Percentiles rank a stretch among this genome's conserved stretches.
phyloP scores from a whole-genome alignment of 2,329 filamentous ascomycete species.

The Uncinocarpus reesii region DNA sequence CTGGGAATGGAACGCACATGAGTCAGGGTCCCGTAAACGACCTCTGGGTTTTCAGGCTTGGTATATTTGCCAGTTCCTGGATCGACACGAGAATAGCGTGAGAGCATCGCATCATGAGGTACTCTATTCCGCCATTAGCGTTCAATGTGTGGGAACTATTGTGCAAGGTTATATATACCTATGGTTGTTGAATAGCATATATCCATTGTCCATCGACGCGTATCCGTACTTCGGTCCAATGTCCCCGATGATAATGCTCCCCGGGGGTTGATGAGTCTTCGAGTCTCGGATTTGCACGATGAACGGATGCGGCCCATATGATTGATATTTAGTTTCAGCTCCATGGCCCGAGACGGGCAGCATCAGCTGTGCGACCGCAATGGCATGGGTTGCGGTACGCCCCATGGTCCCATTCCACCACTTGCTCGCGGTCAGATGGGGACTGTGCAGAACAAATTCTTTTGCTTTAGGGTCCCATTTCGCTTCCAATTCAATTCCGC shows the following conservation, averaged over 20 bases:
- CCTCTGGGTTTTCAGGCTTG: slow-evolving; percentile 15
- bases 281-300: slow-evolving; percentile 36
- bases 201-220: slow-evolving; percentile 16
- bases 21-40: slow-evolving; percentile 16
- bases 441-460: slow-evolving; percentile 39
- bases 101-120: slow-evolving; percentile 15
- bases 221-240: slow-evolving; percentile 17
- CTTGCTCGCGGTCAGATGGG: slow-evolving; percentile 39
- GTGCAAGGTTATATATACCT: slow-evolving; percentile 2
- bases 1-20: slow-evolving; percentile 3
- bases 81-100: slow-evolving; percentile 16
- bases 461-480: slow-evolving; percentile 35
- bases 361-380: slow-evolving; percentile 40
- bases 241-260: slow-evolving; percentile 15
- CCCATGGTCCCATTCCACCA: slow-evolving; percentile 44
- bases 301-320: slow-evolving; percentile 40
- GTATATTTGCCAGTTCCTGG: slow-evolving; percentile 14
- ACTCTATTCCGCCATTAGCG: slow-evolving; percentile 6
- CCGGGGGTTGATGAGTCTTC: slow-evolving; percentile 14
- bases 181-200: slow-evolving; percentile 17
- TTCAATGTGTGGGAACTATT: not conserved
- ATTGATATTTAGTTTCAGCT: slow-evolving; percentile 18
- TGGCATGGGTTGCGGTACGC: slow-evolving; percentile 40
- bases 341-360: slow-evolving; percentile 25
- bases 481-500: slow-evolving; percentile 37